Evolutionary conservation across 345 rosid species (phyloP), one percentile per base, ranked within the genome.

Genomic region (Gossypium raimondii): DNA sequence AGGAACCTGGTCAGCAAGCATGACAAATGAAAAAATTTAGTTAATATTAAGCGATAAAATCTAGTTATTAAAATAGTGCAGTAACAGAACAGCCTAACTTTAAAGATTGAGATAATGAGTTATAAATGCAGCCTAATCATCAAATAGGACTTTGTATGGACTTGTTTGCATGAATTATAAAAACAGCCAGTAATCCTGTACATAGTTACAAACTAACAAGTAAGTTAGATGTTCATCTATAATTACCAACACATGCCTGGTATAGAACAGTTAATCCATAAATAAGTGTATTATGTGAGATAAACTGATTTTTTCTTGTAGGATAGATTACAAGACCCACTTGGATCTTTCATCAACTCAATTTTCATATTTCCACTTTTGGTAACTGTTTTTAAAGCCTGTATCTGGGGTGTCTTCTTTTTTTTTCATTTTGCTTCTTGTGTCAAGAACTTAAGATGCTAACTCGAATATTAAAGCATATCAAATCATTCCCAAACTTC

Each of bases 1-100:
- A 58, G 90, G 86, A 73, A 93, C 98, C 98, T 93, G 84, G 41
- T 57, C 59, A 77, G 58, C 34, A 73, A 52, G 25, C 58, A 47
- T 6, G 67, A 45, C 7, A 45, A 16, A 61, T 27, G 56, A 25
- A 59, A 16, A 11, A 22, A 7, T 52, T 45, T 47, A 47, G 55
- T 47, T 45, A 45, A 11, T 47, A 22, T 12, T 22, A 47, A 47
- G 71, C 38, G 1, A 38, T 52, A 72, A 22, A 53, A 55, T 50
- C 45, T 16, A 50, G 22, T 69, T 8, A 16, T 47, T 25, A 66
- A 44, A 24, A 44, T 11, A 44, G 4, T 44, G 17, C 51, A 43
- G 9, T 44, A 18, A 53, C 47, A 9, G 43, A 69, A 69, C 53
- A 38, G 58, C 24, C 34, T 11, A 18, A 71, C 11, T 71, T 20